phyloP scores from a whole-genome alignment of 2,329 filamentous ascomycete genomes.

The Zymoseptoria ardabiliae region DNA sequence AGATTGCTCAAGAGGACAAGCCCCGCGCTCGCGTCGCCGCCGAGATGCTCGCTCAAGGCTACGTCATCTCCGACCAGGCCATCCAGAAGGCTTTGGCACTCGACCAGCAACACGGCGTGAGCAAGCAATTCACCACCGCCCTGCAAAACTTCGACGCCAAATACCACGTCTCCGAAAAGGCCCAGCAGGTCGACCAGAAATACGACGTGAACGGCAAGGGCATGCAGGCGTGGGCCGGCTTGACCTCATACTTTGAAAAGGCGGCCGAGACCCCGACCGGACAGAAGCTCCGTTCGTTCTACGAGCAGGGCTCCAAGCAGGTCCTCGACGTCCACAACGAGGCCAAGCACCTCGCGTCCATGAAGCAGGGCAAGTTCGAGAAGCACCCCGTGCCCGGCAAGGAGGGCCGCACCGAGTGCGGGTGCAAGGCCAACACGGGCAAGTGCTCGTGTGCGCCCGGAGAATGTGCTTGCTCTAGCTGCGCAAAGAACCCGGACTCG shows the following conservation, averaged over 20 bases:
- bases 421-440: constrained; percentile 36
- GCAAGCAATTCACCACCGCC: constrained; percentile 67
- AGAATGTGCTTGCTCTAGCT: constrained; percentile 40
- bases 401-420: constrained; percentile 38
- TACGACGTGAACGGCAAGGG: constrained; percentile 76
- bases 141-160: constrained; percentile 73
- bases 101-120: constrained; percentile 84
- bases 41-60: constrained; percentile 94
- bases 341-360: constrained; percentile 75
- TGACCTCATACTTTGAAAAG: constrained; percentile 92
- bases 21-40: constrained; percentile 87
- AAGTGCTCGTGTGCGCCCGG: constrained; percentile 41
- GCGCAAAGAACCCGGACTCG: constrained; percentile 40
- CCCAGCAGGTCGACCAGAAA: constrained; percentile 72
- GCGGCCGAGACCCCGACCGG: constrained; percentile 80
- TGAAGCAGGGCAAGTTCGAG: constrained; percentile 58
- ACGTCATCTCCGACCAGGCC: constrained; percentile 69
- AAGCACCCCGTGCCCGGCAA: constrained; percentile 39
- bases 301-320: constrained; percentile 75
- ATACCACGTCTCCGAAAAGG: constrained; percentile 81
- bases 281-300: constrained; percentile 81
- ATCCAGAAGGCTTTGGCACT: constrained; percentile 79
- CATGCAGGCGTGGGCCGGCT: constrained; percentile 56
- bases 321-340: constrained; percentile 90
- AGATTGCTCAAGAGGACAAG: constrained; percentile 93